phyloP scores from a whole-genome alignment of 148 eudicot genomes.

The Camellia granthamiana region DNA sequence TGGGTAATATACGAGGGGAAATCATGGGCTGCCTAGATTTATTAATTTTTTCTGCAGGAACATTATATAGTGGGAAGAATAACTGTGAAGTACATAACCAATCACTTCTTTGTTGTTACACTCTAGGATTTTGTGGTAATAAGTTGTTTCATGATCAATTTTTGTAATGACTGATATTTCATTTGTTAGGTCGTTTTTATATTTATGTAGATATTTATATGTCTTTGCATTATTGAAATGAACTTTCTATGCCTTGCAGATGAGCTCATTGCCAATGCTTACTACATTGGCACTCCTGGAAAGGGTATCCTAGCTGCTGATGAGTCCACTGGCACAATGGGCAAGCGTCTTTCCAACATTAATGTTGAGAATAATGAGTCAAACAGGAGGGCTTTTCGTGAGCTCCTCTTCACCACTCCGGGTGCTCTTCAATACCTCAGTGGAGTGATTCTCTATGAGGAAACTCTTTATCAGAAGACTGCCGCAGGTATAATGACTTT shows the following conservation, averaged over 20 bases:
- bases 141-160: neutral
- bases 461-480: slow-evolving; percentile 83
- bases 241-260: slow-evolving; percentile 36
- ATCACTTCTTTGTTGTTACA: neutral
- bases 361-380: slow-evolving; percentile 83
- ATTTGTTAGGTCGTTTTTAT: too few relatives aligned
- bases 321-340: slow-evolving; percentile 94
- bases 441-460: slow-evolving; percentile 91
- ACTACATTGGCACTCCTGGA: slow-evolving; percentile 90
- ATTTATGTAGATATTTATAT: too few relatives aligned
- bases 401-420: slow-evolving; percentile 86
- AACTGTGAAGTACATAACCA: too few relatives aligned
- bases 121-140: neutral
- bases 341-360: slow-evolving; percentile 79
- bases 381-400: slow-evolving; percentile 94
- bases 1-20: too few relatives aligned
- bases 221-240: neutral
- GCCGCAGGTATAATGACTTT: slow-evolving; percentile 55
- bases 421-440: slow-evolving; percentile 78
- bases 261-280: slow-evolving; percentile 85
- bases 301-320: slow-evolving; percentile 98
- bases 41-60: neutral
- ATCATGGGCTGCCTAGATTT: too few relatives aligned
- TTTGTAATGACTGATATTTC: too few relatives aligned
- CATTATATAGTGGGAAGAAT: neutral